A percentile compares a stretch with the other conserved stretches of the same genome.
Evolutionary conservation across 2,329 filamentous ascomycete species (phyloP).

Genomic region (Colletotrichum sp.): DNA sequence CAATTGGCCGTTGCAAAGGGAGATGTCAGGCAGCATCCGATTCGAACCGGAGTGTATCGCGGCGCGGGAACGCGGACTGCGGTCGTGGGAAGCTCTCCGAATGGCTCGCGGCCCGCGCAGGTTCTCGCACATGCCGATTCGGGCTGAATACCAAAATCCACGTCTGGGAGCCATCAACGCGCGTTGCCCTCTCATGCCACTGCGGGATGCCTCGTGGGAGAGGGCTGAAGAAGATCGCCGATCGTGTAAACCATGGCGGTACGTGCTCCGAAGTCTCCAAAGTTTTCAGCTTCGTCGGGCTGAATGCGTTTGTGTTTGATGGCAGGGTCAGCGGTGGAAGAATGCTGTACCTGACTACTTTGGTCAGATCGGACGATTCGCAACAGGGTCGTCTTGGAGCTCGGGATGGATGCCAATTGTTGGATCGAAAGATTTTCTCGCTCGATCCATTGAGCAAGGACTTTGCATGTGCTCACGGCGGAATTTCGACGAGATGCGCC

Average conservation of each 20-base stretch:
- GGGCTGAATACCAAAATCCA: neutral
- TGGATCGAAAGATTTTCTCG: neutral
- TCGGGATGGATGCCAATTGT: neutral
- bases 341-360: neutral
- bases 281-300: neutral
- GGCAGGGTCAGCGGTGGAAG: neutral
- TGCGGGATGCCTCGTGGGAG: neutral
- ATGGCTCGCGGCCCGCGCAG: neutral
- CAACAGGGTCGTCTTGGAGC: neutral
- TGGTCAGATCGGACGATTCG: neutral
- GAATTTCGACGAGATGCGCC: neutral
- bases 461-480: neutral
- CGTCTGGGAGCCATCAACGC: neutral
- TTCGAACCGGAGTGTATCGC: neutral
- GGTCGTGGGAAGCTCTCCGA: neutral
- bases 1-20: neutral
- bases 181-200: neutral
- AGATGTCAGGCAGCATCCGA: neutral
- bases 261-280: neutral
- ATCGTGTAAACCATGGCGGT: neutral
- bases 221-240: neutral
- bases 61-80: neutral
- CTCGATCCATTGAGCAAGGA: neutral
- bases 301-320: neutral
- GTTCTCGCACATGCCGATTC: neutral